Evolutionary conservation across 1,139 yeast genomes (phyloP).

Genomic region (Scheffersomyces illinoinensis): DNA sequence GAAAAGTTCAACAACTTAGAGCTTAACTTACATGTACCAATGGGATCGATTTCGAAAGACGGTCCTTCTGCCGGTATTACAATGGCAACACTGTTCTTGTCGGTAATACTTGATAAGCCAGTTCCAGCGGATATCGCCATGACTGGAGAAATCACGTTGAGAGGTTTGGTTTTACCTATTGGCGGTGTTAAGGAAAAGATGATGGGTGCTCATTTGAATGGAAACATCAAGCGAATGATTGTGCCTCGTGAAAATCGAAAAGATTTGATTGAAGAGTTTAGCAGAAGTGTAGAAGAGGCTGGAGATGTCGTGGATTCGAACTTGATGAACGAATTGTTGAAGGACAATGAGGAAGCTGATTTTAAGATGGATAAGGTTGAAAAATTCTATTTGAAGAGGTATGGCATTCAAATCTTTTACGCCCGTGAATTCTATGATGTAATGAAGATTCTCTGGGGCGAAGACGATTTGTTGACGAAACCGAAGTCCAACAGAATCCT

Average conservation of each 20-base stretch:
- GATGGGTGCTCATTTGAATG: slow-evolving; percentile 79
- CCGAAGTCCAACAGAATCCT: slow-evolving; percentile 31
- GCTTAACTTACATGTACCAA: slow-evolving; percentile 84
- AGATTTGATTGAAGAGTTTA: slow-evolving; percentile 65
- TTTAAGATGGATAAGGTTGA: slow-evolving; percentile 47
- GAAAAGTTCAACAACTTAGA: slow-evolving; percentile 55
- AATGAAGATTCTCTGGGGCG: slow-evolving; percentile 66
- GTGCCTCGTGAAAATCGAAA: slow-evolving; percentile 70
- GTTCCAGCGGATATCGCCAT: slow-evolving; percentile 75
- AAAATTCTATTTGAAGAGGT: slow-evolving; percentile 45
- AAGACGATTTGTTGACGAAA: slow-evolving; percentile 31
- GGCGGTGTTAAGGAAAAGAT: slow-evolving; percentile 89
- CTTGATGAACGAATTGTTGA: slow-evolving; percentile 34
- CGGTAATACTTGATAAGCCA: slow-evolving; percentile 66
- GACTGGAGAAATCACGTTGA: slow-evolving; percentile 90
- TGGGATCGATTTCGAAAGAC: slow-evolving; percentile 85
- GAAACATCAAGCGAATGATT: slow-evolving; percentile 59
- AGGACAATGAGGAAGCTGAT: slow-evolving; percentile 32
- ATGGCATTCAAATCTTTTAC: slow-evolving; percentile 59
- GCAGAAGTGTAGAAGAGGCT: slow-evolving; percentile 36
- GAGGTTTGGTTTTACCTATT: slow-evolving; percentile 85
- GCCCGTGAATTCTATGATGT: slow-evolving; percentile 83
- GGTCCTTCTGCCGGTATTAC: slow-evolving; percentile 96
- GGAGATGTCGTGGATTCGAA: slow-evolving; percentile 13
- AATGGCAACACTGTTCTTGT: slow-evolving; percentile 77